Percentiles rank a stretch among this genome's conserved stretches.
Conservation (phyloP, 2,329 filamentous ascomycete genomes). For the Stylonectria norvegica region DNA sequence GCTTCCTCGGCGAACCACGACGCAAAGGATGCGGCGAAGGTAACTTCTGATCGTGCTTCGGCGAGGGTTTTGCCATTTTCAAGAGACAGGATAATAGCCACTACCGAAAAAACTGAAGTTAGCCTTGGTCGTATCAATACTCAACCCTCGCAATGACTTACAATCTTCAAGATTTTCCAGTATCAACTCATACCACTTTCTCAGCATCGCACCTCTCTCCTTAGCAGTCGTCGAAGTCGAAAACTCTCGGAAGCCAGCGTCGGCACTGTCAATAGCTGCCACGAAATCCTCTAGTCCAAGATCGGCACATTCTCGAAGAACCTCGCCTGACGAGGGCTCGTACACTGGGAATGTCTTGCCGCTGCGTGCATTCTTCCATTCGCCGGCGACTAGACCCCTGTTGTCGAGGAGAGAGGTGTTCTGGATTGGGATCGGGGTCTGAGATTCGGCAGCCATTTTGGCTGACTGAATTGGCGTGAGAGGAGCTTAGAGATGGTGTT, state of each 20-base stretch:
- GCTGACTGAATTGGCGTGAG: background rate
- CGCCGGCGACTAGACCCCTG: background rate
- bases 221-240: background rate
- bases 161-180: background rate
- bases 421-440: background rate
- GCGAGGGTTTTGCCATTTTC: constrained; percentile 53
- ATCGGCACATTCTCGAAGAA: background rate
- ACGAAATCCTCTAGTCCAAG: background rate
- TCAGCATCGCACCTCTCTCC: background rate
- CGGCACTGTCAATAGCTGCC: background rate
- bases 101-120: background rate
- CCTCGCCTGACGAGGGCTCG: background rate
- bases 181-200: background rate
- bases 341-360: background rate
- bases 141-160: background rate
- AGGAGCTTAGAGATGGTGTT: too few species aligned
- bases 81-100: constrained; percentile 33
- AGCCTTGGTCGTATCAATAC: too few species aligned
- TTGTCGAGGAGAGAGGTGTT: background rate
- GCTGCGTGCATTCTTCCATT: background rate
- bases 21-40: constrained; percentile 48
- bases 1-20: constrained; percentile 53
- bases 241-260: background rate
- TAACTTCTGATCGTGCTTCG: constrained; percentile 49
- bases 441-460: background rate